Percentiles rank a stretch among this genome's conserved stretches.
Conservation (phyloP, 257 asterid genomes). For the Avicennia marina region DNA sequence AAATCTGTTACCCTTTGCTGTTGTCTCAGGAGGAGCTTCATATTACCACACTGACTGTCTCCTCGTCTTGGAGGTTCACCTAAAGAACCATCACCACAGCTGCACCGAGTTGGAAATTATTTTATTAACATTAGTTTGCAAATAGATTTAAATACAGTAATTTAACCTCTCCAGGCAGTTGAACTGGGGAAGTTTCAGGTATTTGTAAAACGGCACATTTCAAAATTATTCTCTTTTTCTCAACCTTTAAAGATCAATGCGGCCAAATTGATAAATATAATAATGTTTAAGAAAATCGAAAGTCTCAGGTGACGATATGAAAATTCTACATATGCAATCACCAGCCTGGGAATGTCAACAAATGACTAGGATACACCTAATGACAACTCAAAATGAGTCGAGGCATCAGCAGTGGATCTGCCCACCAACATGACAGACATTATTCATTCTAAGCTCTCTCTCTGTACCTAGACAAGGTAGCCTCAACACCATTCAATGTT, state of each 20-base stretch:
- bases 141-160: neutral
- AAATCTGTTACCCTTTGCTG: constrained; percentile 71
- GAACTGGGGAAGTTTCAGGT: neutral
- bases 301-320: neutral
- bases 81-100: constrained; percentile 96
- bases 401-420: too few species aligned
- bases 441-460: too few species aligned
- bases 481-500: too few species aligned
- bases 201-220: too few species aligned
- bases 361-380: neutral
- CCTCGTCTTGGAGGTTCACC: constrained; percentile 82
- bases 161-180: neutral
- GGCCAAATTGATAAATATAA: neutral
- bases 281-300: neutral
- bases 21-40: constrained; percentile 95
- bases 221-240: too few species aligned
- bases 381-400: neutral
- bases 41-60: constrained; percentile 90
- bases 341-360: neutral
- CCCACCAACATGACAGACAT: too few species aligned
- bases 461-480: too few species aligned
- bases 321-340: neutral
- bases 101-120: constrained; percentile 25
- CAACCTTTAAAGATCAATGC: neutral
- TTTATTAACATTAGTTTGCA: neutral